Conservation (phyloP, 257 asterid species). For the Nemophila menziesii region DNA sequence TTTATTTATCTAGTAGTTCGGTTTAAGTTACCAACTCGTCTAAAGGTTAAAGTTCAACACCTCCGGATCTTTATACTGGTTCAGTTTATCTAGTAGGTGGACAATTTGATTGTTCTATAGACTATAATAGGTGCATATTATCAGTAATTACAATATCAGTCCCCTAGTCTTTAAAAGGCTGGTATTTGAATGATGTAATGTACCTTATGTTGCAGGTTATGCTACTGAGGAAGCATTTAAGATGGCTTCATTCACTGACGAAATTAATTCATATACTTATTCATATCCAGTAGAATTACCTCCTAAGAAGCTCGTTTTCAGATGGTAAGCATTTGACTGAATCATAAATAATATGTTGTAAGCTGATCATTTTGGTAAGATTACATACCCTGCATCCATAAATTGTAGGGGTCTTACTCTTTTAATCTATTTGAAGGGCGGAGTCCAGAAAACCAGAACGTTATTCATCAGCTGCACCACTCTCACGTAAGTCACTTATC, state of each 20-base stretch:
- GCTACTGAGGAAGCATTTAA: conserved; percentile 55
- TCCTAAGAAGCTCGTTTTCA: conserved; percentile 53
- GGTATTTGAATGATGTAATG: not conserved
- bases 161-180: too few species aligned
- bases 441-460: conserved; percentile 99
- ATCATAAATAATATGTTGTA: not conserved
- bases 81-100: too few species aligned
- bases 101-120: not conserved
- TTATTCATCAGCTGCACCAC: conserved; percentile 97
- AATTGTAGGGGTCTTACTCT: conserved; percentile 81
- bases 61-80: too few species aligned
- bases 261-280: conserved; percentile 81
- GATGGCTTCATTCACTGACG: conserved; percentile 53
- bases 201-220: conserved; percentile 25
- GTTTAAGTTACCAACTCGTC: too few species aligned
- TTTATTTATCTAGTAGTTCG: too few species aligned
- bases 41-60: too few species aligned
- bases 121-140: too few species aligned
- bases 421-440: conserved; percentile 96
- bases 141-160: too few species aligned
- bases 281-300: conserved; percentile 55
- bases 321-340: conserved; percentile 44
- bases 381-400: conserved; percentile 36
- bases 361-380: conserved; percentile 1
- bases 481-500: conserved; percentile 64